Percentiles rank a stretch among this genome's conserved stretches.
Evolutionary conservation across 768 basidiomycete genomes (phyloP).

Genomic region (Mycena latifolia): DNA sequence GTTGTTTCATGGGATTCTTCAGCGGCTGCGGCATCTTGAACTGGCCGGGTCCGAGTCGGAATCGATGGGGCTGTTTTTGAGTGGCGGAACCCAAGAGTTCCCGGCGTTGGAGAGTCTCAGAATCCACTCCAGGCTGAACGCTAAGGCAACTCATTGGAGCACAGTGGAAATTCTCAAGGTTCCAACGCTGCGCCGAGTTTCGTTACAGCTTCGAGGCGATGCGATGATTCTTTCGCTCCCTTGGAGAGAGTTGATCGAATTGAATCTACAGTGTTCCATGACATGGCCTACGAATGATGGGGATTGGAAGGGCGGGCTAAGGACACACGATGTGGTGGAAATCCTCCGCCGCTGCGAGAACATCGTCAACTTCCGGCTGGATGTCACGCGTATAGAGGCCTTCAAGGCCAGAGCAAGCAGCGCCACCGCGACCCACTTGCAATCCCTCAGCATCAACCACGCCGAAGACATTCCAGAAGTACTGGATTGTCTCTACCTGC

Average conservation of each 20-base stretch:
- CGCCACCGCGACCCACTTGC: background rate
- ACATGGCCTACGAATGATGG: background rate
- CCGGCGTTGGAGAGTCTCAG: conserved; percentile 5
- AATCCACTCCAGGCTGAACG: background rate
- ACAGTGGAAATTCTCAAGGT: background rate
- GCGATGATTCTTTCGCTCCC: background rate
- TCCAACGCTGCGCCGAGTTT: background rate
- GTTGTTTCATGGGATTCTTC: background rate
- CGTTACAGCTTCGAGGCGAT: background rate
- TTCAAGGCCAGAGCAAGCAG: background rate
- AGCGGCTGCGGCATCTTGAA: background rate
- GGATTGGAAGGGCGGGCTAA: background rate
- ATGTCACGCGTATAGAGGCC: background rate
- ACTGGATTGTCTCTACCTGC: background rate
- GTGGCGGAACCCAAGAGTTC: background rate
- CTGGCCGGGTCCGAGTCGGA: background rate
- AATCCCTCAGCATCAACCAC: background rate
- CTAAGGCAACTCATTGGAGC: background rate
- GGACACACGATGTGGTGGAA: background rate
- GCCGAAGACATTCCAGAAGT: background rate
- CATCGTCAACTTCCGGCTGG: background rate
- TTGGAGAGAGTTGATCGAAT: background rate
- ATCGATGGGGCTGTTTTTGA: background rate
- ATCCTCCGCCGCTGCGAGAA: background rate
- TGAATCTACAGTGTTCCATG: background rate